Evolutionary conservation across 1,139 yeast genomes (phyloP).

Genomic region (Sugiyamaella novakii): DNA sequence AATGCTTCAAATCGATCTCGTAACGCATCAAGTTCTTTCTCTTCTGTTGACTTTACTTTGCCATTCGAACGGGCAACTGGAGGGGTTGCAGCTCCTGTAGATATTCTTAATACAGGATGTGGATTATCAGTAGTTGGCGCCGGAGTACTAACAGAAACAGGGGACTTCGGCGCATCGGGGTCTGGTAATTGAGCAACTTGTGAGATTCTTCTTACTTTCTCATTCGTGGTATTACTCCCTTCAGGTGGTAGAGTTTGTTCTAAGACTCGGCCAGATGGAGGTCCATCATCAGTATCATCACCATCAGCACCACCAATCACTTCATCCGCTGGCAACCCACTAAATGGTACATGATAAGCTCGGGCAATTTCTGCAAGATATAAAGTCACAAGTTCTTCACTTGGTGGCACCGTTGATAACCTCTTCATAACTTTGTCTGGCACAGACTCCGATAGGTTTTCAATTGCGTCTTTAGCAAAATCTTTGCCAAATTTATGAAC

Average conservation of each 20-base stretch:
- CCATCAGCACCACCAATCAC: constrained; percentile 37
- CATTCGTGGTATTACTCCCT: constrained; percentile 19
- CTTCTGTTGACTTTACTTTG: constrained; percentile 32
- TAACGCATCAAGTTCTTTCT: constrained; percentile 54
- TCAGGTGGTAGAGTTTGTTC: constrained; percentile 32
- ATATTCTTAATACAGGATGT: constrained; percentile 41
- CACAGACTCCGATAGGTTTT: constrained; percentile 56
- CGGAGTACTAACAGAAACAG: constrained; percentile 52
- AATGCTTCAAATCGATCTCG: constrained; percentile 59
- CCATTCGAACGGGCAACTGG: constrained; percentile 23
- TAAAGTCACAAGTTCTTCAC: constrained; percentile 61
- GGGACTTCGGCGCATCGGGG: constrained; percentile 42
- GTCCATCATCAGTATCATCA: constrained; percentile 39
- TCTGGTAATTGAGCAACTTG: constrained; percentile 31
- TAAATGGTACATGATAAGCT: constrained; percentile 76
- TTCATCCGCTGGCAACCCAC: constrained; percentile 51
- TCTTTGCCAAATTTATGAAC: constrained; percentile 64
- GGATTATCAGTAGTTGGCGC: constrained; percentile 51
- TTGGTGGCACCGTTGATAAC: constrained; percentile 70
- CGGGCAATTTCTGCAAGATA: constrained; percentile 80
- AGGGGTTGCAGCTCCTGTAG: constrained; percentile 28
- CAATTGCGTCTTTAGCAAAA: constrained; percentile 63
- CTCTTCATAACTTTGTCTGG: constrained; percentile 68
- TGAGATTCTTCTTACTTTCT: constrained; percentile 30
- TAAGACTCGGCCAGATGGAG: constrained; percentile 37